Evolutionary conservation across 2,329 filamentous ascomycete species (phyloP), one percentile per base, ranked within the genome.

Genomic region (Venturia nashicola): DNA sequence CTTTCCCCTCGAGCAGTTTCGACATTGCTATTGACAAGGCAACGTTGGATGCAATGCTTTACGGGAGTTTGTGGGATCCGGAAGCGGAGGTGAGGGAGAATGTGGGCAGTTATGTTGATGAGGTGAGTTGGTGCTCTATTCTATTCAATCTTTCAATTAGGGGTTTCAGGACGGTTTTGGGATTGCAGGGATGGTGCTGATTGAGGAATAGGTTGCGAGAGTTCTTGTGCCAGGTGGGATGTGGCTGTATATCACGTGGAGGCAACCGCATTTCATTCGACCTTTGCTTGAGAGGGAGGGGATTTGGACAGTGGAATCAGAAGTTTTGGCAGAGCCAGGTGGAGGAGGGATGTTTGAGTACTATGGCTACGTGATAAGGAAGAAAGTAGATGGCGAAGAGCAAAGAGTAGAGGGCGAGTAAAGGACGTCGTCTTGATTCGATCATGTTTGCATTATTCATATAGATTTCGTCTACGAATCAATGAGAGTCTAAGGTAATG

Each of bases 221-320:
- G 66, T 71, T n/a, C 66, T 74, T 59, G 71, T 70, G 62, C 64
- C 68, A 20, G 68, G 67, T 18, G 72, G 72, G 18, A 65, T 70
- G 14, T 73, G 70, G 20, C 60, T 74, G 7, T 73, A 72, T 42
- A 67, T 74, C 46, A 82, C 82, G 0, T 84, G 78, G 68, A 72
- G 81, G 44, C 82, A 83, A 65, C 79, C 79, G 14, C 81, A 83
- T 69, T 83, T 84, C 66, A 77, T 83, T 57, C 76, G 72, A 68
- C 78, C 78, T 14, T 70, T 83, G 20, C 69, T 84, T 20, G 74
- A 76, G 34, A 69, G 72, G 9, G 72, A 77, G 2, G 74, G 73
- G 0, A 68, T 77, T 7, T 83, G 79, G 80, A 70, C 75, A 34
- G 61, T 82, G 32, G 68, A 77, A 4, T 70, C 80, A 65, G 76